A percentile compares a stretch with the other conserved stretches of the same genome.
phyloP scores from a whole-genome alignment of 2,329 filamentous ascomycete species.

The Fusarium sp. region DNA sequence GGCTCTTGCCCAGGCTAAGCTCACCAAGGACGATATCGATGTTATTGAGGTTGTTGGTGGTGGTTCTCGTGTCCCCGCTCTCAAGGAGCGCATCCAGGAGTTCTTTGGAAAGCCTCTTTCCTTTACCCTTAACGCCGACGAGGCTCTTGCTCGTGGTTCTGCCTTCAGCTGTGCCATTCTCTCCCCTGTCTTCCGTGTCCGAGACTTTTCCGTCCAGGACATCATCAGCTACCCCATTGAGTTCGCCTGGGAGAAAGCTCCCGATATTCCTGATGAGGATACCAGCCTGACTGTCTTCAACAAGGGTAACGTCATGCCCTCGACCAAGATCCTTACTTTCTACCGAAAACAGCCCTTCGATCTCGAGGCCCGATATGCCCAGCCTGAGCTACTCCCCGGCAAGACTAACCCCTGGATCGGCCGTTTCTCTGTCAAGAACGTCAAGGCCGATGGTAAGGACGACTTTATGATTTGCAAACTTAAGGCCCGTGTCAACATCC shows the following conservation, averaged over 20 bases:
- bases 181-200: constrained; percentile 96
- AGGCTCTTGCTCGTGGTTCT: constrained; percentile 93
- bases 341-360: constrained; percentile 98
- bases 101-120: constrained; percentile 95
- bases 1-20: constrained; percentile 91
- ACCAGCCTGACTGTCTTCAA: constrained; percentile 97
- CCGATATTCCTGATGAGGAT: constrained; percentile 98
- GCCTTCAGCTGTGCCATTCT: constrained; percentile 98
- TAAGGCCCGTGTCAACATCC: constrained; percentile 95
- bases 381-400: constrained; percentile 85
- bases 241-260: constrained; percentile 98
- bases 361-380: constrained; percentile 91
- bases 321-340: constrained; percentile 98
- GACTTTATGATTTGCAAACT: constrained; percentile 99
- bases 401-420: constrained; percentile 96
- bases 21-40: constrained; percentile 92
- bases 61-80: constrained; percentile 88
- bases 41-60: constrained; percentile 92
- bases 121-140: constrained; percentile 97
- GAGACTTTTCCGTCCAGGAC: constrained; percentile 97
- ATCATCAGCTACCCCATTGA: constrained; percentile 98
- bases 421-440: constrained; percentile 96
- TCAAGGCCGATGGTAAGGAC: constrained; percentile 90
- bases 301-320: constrained; percentile 95
- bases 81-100: constrained; percentile 88